Evolutionary conservation across 768 basidiomycete species (phyloP), one percentile per base, ranked within the genome.

Genomic region (Mycena rosella): DNA sequence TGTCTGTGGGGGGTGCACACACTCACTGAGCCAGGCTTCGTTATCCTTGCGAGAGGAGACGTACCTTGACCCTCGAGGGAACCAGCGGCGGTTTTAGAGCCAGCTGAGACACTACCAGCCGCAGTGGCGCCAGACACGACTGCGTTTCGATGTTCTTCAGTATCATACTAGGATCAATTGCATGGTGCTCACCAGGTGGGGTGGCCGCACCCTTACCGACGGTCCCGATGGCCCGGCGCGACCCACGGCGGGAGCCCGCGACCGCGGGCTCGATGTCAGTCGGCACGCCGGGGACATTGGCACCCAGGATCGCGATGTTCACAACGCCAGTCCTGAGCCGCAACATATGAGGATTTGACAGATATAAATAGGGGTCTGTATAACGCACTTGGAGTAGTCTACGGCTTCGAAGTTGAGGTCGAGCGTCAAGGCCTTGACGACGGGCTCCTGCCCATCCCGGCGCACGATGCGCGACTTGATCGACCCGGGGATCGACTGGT

Each of bases 341-440:
- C 10, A 9, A 36, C 44, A 24, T 3, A 44, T 18, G 36, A 14
- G 20, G 13, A 20, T 34, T 14, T 24, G 7, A 36, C 20, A 18
- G 20, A 7, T 44, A 18, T 34, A 53, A 29, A 48, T 45, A 34
- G 5, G 10, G 3, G 38, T 10, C 32, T 7, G 42, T 20, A 44
- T 42, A 6, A 6, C 68, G n/a, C 40, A 72, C 71, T 69, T 47
- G 20, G 53, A 34, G 53, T 26, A 55, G 11, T 69, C 56, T 18
- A 62, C 63, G 4, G 51, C 18, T 18, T 59, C 68, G 22, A 65
- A 69, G 59, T 69, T 36, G 18, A 63, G 61, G 59, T 69, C 68
- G 42, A 69, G 49, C 2, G 52, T 14, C 8, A 69, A 59, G 0
- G 59, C 63, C 29, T 65, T 53, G 9, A 69, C 68, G 13, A 54